These are phyloP conservation scores for Jatropha multifida DNA, from an alignment of 441 rosid genomes.

Conservation along the genomic window DNA sequence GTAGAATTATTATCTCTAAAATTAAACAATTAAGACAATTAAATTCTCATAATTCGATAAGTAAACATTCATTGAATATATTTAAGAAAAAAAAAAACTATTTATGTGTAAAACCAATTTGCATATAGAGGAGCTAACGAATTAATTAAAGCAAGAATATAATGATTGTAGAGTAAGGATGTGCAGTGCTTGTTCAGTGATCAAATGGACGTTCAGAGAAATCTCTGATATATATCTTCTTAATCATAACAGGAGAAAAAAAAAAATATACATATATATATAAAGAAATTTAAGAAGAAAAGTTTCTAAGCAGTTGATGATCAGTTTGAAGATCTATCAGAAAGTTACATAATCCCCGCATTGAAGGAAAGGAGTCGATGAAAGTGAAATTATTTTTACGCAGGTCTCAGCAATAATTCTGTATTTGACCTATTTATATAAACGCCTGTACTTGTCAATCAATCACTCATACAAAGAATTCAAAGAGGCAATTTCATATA, in stretches of 20 bases:
- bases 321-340: not conserved
- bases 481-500: constrained; percentile 17
- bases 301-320: not conserved
- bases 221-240: not conserved
- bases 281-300: not conserved
- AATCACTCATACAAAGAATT: constrained; percentile 8
- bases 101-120: no score
- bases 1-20: no score
- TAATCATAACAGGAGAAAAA: not conserved
- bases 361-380: not conserved
- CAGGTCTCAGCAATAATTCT: not conserved
- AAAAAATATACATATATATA: not conserved
- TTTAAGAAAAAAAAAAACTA: no score
- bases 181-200: not conserved
- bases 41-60: no score
- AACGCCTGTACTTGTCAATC: constrained; percentile 1
- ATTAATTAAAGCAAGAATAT: not conserved
- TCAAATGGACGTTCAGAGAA: not conserved
- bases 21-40: no score
- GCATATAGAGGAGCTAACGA: no score
- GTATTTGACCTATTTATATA: constrained; percentile 1
- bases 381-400: not conserved
- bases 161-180: not conserved
- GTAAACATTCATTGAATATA: no score
- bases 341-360: not conserved